Evolutionary conservation across 495 filamentous ascomycete species (phyloP), one percentile per base, ranked within the genome.

Genomic region (Xylaria grammica): DNA sequence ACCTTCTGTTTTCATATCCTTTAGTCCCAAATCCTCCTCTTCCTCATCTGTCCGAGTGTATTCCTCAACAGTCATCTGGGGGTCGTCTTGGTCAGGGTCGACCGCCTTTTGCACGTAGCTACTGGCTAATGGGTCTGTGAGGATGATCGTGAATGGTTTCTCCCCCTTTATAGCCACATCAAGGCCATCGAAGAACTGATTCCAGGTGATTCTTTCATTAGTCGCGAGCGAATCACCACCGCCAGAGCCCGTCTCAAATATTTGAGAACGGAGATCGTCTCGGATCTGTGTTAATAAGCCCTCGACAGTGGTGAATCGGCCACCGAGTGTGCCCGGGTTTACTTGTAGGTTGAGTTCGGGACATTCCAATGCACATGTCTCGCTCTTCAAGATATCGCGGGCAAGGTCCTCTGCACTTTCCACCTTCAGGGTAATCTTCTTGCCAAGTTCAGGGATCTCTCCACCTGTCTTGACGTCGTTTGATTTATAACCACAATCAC

Each of bases 381-480:
- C 95, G 71, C 91, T 93, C 83, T 99, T 99, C 58, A 99, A 85
- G 63, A 99, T 96, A 74, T 99, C 95, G 65, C 95, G 86, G 7
- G 86, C 86, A 13, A 99, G 86, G 76, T 99, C 95, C 40, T 87
- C 84, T n/a, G 80, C 71, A 36, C 79, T 87, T 68, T 90, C 83
- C 24, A 98, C 91, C 44, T 79, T 78, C 45, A 99, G 82, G 1
- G 85, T 93, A 59, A 97, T 95, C 53, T 86, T 90, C 74, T 89
- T 89, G 48, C 95, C 95, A 74, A 91, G 90, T 52, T 89, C 89
- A 7, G 96, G 95, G 22, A 99, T 86, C 67, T 87, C 92, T 61
- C 95, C 96, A 65, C 96, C 96, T 1, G 96, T 97, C 81, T 97
- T 97, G 57, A 98, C 90, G 73, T 99, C 95, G 76, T 93, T 96